Percentiles rank a stretch among this genome's conserved stretches.
Evolutionary conservation across 371 early-diverging fungal species (phyloP).

Genomic region (Blakeslea trispora): DNA sequence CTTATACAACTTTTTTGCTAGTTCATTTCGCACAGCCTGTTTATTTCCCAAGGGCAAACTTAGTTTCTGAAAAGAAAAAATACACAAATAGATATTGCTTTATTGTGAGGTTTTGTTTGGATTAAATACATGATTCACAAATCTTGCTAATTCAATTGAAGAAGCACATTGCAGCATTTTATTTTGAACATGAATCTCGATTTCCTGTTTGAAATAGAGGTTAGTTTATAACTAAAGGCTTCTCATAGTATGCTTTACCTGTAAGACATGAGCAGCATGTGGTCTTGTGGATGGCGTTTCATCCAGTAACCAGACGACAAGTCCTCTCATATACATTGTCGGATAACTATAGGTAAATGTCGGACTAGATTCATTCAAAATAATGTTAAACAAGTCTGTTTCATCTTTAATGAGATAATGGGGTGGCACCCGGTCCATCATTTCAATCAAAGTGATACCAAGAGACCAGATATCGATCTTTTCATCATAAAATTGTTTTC

Average conservation of each 20-base stretch:
- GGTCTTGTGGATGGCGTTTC: slow-evolving; percentile 38
- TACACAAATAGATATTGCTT: no score
- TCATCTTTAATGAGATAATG: slow-evolving; percentile 48
- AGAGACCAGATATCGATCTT: slow-evolving; percentile 97
- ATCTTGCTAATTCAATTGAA: slow-evolving; percentile 24
- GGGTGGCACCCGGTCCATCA: slow-evolving; percentile 55
- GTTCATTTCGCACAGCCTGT: no score
- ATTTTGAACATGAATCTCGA: slow-evolving; percentile 29
- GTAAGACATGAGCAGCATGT: slow-evolving; percentile 37
- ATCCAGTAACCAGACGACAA: slow-evolving; percentile 49
- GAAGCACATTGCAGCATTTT: slow-evolving; percentile 20
- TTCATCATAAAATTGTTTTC: slow-evolving; percentile 79
- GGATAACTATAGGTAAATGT: slow-evolving; percentile 50
- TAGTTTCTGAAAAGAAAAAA: no score
- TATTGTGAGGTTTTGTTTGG: no score
- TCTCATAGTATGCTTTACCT: slow-evolving; percentile 30
- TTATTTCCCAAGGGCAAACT: no score
- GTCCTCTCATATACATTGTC: slow-evolving; percentile 48
- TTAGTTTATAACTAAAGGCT: slow-evolving; percentile 32
- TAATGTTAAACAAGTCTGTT: slow-evolving; percentile 39
- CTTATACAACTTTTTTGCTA: no score
- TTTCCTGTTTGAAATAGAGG: slow-evolving; percentile 21
- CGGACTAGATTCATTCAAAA: slow-evolving; percentile 39
- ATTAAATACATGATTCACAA: slow-evolving; percentile 25
- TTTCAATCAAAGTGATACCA: slow-evolving; percentile 74